Evolutionary conservation across 352 stramenopile genomes (phyloP), one percentile per base, ranked within the genome.

Genomic region (Bremia lactucae): DNA sequence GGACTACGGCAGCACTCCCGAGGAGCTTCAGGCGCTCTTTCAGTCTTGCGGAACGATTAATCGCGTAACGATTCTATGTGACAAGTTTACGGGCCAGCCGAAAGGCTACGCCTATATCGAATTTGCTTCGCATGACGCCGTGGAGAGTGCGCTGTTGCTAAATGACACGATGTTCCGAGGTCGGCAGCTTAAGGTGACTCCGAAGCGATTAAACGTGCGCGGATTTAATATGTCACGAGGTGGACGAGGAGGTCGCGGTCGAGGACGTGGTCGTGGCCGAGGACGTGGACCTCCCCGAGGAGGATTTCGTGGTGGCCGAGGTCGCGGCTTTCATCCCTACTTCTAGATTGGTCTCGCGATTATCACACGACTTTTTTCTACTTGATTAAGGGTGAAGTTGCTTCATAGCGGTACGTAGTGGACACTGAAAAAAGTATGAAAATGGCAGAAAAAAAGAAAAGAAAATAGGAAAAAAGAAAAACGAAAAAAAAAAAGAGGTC

Each of bases 11-110:
- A 86, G 87, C 29, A 97, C 89, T 15, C 88, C 94, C 0, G 93
- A 98, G 52, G 92, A 98, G 61, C 68, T 99, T 3, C 83, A 98
- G 43, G 73, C 85, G 31, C 87, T 98, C 49, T 99, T 99, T 73
- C 79, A 97, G 56, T 86, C 77, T 5, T 99, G 95, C 58, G 95
- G 94, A 20, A 96, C 82, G 16, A 96, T 98, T 36, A 97, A 98
- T 59, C 82, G 95, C 40, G 87, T 98, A 9, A 98, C 95, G 13
- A 98, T 98, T 53, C 70, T 98, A 15, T 98, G 92, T 60, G 93
- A 98, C 70, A 98, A 98, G 66, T 96, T 95, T 53, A 97, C 95
- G 14, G 91, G 94, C 26, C 82, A 94, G 45, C 87, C 90, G 2
- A 96, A 97, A 83, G 84, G 94, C 40, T 97, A 91, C 50, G 89